Conservation (phyloP, 192 early-diverging fungal genomes). For the Spizellomyces sp. region DNA sequence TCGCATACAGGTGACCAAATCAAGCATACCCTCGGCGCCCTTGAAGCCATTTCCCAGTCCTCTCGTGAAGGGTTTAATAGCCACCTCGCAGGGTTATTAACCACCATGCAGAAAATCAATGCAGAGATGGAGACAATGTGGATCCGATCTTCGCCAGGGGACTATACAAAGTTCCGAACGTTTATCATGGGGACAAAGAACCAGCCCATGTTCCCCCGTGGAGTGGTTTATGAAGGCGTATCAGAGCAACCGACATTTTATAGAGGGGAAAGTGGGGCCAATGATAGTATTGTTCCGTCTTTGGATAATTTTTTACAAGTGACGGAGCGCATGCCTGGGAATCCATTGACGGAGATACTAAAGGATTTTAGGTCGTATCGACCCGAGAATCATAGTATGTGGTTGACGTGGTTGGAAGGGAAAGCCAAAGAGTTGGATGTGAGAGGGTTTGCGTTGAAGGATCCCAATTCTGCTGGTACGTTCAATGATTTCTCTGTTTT, state of each 20-base stretch:
- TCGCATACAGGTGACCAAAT: slow-evolving; percentile 70
- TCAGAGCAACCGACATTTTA: slow-evolving; percentile 57
- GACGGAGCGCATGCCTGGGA: slow-evolving; percentile 75
- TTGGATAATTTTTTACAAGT: slow-evolving; percentile 85
- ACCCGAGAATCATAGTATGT: slow-evolving; percentile 78
- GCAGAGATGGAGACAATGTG: slow-evolving; percentile 81
- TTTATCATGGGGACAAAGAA: slow-evolving; percentile 90
- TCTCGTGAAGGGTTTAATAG: slow-evolving; percentile 68
- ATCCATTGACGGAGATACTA: slow-evolving; percentile 76
- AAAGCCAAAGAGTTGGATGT: slow-evolving; percentile 30
- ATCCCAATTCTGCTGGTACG: slow-evolving; percentile 61
- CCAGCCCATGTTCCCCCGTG: slow-evolving; percentile 89
- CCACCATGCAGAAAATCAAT: slow-evolving; percentile 72
- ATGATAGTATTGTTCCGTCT: slow-evolving; percentile 85
- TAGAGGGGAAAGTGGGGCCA: slow-evolving; percentile 84
- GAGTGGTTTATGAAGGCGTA: slow-evolving; percentile 83
- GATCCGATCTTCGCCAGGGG: slow-evolving; percentile 62
- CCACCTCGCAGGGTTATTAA: slow-evolving; percentile 56
- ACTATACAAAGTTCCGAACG: slow-evolving; percentile 87
- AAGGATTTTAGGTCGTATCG: slow-evolving; percentile 77
- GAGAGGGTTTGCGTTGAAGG: slow-evolving; percentile 24
- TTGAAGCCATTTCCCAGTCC: slow-evolving; percentile 53
- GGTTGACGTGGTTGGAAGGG: slow-evolving; percentile 69
- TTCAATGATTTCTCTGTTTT: not conserved
- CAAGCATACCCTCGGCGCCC: slow-evolving; percentile 56